Conservation (phyloP, 495 filamentous ascomycete genomes). For the Aspergillus bridgeri region DNA sequence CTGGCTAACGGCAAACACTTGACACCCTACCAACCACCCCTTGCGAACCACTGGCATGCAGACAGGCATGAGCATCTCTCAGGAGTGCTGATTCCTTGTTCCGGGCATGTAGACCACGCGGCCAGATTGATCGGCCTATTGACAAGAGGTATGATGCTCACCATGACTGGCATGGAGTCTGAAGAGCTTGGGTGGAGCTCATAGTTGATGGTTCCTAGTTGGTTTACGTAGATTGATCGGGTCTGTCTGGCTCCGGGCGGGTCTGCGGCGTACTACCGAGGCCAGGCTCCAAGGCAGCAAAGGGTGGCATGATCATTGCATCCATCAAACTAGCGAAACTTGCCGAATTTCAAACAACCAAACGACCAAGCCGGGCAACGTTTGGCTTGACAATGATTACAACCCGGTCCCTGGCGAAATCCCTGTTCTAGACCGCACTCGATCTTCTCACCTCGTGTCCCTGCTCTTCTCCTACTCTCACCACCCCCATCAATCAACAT, state of each 20-base stretch:
- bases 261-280: background rate
- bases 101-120: background rate
- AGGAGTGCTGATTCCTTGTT: background rate
- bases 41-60: background rate
- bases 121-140: background rate
- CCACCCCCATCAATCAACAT: constrained; percentile 4
- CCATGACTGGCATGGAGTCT: background rate
- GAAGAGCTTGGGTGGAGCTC: background rate
- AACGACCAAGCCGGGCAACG: background rate
- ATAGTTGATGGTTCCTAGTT: background rate
- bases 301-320: constrained; percentile 2
- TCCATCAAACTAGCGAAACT: background rate
- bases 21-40: background rate
- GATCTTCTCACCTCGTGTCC: background rate
- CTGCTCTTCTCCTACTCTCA: background rate
- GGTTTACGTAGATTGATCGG: background rate
- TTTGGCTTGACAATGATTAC: background rate
- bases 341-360: background rate
- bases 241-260: background rate
- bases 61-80: background rate
- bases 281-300: background rate
- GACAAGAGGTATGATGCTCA: background rate
- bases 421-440: background rate
- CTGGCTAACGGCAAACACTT: background rate
- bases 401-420: background rate